Evolutionary conservation across 139 green algal genomes (phyloP).

Genomic region (Closterium sp.): DNA sequence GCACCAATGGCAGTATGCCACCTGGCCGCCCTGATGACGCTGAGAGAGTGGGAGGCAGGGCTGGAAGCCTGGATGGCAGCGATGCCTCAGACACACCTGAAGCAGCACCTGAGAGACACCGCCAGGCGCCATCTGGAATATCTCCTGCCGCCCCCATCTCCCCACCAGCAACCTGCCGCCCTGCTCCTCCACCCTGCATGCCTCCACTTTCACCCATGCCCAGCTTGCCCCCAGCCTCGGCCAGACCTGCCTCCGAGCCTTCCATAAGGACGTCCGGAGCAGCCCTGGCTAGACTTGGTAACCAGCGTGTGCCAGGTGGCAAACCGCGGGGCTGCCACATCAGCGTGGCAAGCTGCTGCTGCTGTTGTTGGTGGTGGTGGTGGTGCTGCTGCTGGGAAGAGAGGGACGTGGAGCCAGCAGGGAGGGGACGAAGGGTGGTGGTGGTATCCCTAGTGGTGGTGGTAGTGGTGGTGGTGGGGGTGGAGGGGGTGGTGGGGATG

Average conservation of each 20-base stretch:
- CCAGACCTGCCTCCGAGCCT: not conserved
- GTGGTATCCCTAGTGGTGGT: not conserved
- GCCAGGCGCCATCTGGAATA: not conserved
- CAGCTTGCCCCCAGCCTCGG: not conserved
- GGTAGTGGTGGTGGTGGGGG: too few relatives aligned
- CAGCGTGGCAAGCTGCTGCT: not conserved
- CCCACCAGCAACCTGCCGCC: not conserved
- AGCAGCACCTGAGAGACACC: not conserved
- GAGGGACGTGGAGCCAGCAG: not conserved
- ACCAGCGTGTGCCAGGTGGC: not conserved
- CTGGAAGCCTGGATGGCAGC: not conserved
- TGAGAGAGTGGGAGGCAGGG: not conserved
- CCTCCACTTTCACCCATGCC: too few relatives aligned
- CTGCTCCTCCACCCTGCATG: not conserved
- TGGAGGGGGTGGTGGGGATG: not conserved
- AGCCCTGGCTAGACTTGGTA: not conserved
- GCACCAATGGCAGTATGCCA: not conserved
- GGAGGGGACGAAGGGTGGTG: not conserved
- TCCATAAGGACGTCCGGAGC: not conserved
- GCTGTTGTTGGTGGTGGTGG: not conserved
- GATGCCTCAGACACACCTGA: not conserved
- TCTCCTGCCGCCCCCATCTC: not conserved
- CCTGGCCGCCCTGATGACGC: not conserved
- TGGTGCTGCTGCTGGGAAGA: not conserved
- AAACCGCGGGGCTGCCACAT: not conserved